phyloP scores from a whole-genome alignment of 2,329 filamentous ascomycete genomes.

The Thermochaetoides dissita region DNA sequence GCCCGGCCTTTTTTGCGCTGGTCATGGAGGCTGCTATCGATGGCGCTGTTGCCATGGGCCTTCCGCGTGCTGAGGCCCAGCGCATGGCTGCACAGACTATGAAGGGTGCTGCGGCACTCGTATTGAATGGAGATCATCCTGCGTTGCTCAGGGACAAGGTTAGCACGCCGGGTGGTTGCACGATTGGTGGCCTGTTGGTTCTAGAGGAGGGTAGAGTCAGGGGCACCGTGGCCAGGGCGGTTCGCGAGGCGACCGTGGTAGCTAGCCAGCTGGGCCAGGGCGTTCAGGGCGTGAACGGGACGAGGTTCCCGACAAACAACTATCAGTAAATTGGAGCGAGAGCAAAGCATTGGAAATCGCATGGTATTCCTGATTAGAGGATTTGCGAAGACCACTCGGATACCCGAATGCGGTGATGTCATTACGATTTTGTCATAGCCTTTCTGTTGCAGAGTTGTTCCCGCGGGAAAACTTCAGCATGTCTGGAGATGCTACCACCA shows the following conservation, averaged over 20 bases:
- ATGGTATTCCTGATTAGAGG: neutral
- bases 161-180: conserved; percentile 65
- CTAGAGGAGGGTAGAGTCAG: conserved; percentile 60
- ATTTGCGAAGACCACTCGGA: neutral
- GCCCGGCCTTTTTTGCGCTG: conserved; percentile 62
- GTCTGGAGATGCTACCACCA: neutral
- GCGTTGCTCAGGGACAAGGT: conserved; percentile 63
- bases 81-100: conserved; percentile 70
- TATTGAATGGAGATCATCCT: conserved; percentile 60
- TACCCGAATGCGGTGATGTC: neutral
- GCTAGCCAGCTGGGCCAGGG: conserved; percentile 51
- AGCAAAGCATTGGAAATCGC: neutral
- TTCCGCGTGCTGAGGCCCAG: conserved; percentile 58
- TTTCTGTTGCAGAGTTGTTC: no score
- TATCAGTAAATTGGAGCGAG: conserved; percentile 5
- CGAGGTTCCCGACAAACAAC: conserved; percentile 19
- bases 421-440: no score
- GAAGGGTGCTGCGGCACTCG: conserved; percentile 55
- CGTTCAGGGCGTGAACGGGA: conserved; percentile 34
- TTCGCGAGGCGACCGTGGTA: conserved; percentile 57
- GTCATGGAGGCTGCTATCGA: conserved; percentile 64
- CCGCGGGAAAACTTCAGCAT: no score
- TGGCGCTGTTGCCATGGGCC: conserved; percentile 64
- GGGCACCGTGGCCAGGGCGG: conserved; percentile 51
- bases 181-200: conserved; percentile 58